A percentile compares a stretch with the other conserved stretches of the same genome.
phyloP scores from a whole-genome alignment of 2,329 filamentous ascomycete genomes.

The Sclerotiophoma versabilis region DNA sequence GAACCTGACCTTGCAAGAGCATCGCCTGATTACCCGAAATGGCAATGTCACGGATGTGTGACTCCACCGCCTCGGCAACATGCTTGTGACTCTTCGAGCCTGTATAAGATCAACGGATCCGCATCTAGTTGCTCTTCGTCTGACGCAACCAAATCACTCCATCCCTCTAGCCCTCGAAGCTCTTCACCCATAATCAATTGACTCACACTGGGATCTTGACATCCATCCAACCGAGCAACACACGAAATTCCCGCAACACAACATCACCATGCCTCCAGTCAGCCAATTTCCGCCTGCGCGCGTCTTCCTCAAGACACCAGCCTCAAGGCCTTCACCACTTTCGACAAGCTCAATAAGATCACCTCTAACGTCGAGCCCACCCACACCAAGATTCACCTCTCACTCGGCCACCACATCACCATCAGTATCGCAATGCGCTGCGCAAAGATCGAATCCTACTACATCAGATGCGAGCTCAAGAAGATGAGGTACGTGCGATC shows the following conservation, averaged over 20 bases:
- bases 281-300: constrained; percentile 40
- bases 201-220: not conserved
- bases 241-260: not conserved
- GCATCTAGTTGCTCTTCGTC: not conserved
- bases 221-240: constrained; percentile 1
- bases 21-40: constrained; percentile 24
- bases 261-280: constrained; percentile 34
- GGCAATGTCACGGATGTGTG: constrained; percentile 13
- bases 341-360: constrained; percentile 14
- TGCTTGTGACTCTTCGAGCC: constrained; percentile 15
- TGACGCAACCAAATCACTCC: not conserved
- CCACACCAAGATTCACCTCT: constrained; percentile 15
- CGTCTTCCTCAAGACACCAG: constrained; percentile 32
- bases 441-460: not conserved
- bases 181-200: not conserved
- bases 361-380: constrained; percentile 9
- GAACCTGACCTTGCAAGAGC: constrained; percentile 20
- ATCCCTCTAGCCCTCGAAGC: not conserved
- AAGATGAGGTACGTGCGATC: constrained; percentile 3
- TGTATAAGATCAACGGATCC: constrained; percentile 9
- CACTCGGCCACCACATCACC: constrained; percentile 9
- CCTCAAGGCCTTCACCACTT: constrained; percentile 6
- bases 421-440: constrained; percentile 4
- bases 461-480: constrained; percentile 1
- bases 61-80: constrained; percentile 12